Conservation (phyloP, 257 asterid genomes). For the Primulina eburnea region DNA sequence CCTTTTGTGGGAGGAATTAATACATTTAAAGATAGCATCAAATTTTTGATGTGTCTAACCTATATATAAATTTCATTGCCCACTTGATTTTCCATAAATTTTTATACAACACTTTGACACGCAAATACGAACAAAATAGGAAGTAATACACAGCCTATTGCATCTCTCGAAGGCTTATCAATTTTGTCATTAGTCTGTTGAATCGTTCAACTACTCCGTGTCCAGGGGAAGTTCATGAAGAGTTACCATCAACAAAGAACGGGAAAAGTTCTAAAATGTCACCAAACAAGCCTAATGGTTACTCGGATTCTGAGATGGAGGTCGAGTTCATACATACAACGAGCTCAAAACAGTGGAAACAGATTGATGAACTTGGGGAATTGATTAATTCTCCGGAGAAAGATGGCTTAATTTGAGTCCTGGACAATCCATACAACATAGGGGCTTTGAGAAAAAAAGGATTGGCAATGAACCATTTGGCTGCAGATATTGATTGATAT, state of each 20-base stretch:
- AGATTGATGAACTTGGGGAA: background rate
- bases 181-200: background rate
- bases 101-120: background rate
- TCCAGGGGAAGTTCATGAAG: background rate
- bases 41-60: too few relatives aligned
- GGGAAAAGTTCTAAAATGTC: background rate
- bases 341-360: background rate
- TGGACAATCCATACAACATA: background rate
- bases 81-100: too few relatives aligned
- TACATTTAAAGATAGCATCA: too few relatives aligned
- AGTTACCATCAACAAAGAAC: background rate
- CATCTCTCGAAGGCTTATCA: background rate
- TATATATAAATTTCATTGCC: too few relatives aligned
- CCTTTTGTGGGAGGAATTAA: too few relatives aligned
- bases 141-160: background rate
- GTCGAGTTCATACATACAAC: background rate
- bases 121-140: conserved; percentile 24
- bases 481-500: too few relatives aligned
- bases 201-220: background rate
- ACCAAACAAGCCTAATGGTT: background rate
- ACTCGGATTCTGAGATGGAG: conserved; percentile 20
- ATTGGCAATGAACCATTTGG: background rate
- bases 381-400: background rate
- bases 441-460: background rate
- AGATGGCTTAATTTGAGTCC: background rate